Percentiles rank a stretch among this genome's conserved stretches.
Conservation (phyloP, 768 basidiomycete genomes). For the Pleurotus djamor region DNA sequence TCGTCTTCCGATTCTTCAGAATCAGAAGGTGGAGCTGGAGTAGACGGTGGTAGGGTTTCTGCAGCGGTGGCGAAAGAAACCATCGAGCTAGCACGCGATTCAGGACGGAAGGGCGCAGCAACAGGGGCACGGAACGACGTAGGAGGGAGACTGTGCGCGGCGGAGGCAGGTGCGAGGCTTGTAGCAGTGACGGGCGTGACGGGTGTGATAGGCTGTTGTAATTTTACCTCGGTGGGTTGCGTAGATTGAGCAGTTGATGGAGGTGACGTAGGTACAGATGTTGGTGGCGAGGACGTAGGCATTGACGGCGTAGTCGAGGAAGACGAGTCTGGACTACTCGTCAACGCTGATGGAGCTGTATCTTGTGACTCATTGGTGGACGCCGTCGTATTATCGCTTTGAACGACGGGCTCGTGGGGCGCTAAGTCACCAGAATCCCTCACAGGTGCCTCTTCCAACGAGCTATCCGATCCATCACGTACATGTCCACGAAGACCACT, state of each 20-base stretch:
- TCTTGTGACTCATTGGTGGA: neutral
- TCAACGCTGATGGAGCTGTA: neutral
- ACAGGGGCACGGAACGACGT: slow-evolving; percentile 6
- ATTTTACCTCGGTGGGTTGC: neutral
- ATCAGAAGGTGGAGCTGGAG: neutral
- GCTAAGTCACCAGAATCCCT: neutral
- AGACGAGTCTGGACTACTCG: neutral
- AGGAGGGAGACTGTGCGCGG: neutral
- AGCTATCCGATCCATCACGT: neutral
- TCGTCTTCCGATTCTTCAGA: neutral
- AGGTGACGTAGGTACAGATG: slow-evolving; percentile 4
- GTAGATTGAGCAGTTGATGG: neutral
- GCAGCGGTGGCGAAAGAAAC: slow-evolving; percentile 9
- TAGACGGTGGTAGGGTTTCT: slow-evolving; percentile 5
- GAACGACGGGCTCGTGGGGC: neutral
- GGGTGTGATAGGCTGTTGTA: neutral
- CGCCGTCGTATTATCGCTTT: too few species aligned
- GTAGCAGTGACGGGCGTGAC: neutral
- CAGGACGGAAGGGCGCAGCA: slow-evolving; percentile 3
- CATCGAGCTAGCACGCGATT: slow-evolving; percentile 10
- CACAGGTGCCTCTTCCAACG: neutral
- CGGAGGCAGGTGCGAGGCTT: neutral
- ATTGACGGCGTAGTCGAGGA: neutral
- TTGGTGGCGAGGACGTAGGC: neutral
- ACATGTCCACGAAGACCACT: neutral